These are phyloP conservation scores for Westerdykella ornata DNA, from an alignment of 2,329 filamentous ascomycete genomes.

Conservation along the genomic window DNA sequence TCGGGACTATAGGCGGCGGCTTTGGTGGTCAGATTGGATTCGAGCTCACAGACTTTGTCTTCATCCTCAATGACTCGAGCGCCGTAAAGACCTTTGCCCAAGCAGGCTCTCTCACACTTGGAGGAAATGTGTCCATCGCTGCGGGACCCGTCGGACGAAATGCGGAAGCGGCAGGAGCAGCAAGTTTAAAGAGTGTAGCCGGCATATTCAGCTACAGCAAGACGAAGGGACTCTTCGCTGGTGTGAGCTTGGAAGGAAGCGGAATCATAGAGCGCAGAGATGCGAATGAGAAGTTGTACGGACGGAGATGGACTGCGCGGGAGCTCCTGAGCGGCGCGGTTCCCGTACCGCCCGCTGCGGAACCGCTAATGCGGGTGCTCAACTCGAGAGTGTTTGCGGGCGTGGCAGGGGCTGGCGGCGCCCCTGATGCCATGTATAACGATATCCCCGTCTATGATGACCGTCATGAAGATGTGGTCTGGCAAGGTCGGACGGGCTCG, in stretches of 20 bases:
- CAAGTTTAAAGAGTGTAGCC: conserved; percentile 79
- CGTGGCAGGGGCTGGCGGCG: conserved; percentile 40
- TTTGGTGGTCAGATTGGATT: conserved; percentile 83
- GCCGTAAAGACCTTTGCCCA: conserved; percentile 94
- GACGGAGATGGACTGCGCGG: conserved; percentile 68
- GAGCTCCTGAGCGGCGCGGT: conserved; percentile 76
- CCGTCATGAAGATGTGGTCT: conserved; percentile 71
- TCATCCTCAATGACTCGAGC: conserved; percentile 86
- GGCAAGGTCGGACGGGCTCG: conserved; percentile 67
- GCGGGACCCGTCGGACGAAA: conserved; percentile 91
- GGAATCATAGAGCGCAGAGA: conserved; percentile 91
- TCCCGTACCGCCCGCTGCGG: conserved; percentile 70
- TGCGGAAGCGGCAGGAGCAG: conserved; percentile 90
- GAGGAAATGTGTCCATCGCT: conserved; percentile 92
- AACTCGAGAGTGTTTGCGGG: conserved; percentile 81
- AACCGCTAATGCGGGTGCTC: conserved; percentile 75
- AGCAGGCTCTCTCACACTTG: conserved; percentile 81
- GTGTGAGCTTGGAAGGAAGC: conserved; percentile 87
- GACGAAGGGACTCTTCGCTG: conserved; percentile 94
- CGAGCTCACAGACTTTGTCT: conserved; percentile 90
- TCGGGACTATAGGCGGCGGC: conserved; percentile 72
- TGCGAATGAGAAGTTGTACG: conserved; percentile 95
- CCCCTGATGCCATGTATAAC: conserved; percentile 75
- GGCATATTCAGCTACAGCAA: conserved; percentile 97
- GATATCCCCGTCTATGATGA: conserved; percentile 86